Percentiles rank a stretch among this genome's conserved stretches.
Evolutionary conservation across 768 basidiomycete species (phyloP).

Genomic region (Candolleomyces eurysporus): DNA sequence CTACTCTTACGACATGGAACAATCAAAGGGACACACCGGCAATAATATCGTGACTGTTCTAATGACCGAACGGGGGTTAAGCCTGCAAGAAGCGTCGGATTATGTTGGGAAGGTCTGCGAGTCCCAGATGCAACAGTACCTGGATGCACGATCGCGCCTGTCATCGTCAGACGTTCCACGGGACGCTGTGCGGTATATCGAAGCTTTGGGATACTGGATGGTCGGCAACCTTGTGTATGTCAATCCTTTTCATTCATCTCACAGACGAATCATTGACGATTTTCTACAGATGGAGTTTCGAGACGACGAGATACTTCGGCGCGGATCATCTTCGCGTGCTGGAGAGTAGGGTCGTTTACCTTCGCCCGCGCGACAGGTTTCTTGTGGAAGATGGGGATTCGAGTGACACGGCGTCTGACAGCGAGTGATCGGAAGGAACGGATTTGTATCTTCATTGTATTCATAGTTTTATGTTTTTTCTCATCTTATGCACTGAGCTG

Average conservation of each 20-base stretch:
- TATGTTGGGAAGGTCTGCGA: conserved; percentile 51
- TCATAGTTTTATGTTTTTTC: conserved; percentile 3
- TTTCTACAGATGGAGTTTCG: conserved; percentile 59
- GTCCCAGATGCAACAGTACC: conserved; percentile 49
- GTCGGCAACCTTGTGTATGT: conserved; percentile 58
- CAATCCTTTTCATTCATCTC: not conserved
- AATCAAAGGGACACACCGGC: conserved; percentile 58
- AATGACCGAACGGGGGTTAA: conserved; percentile 52
- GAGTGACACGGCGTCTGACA: conserved; percentile 33
- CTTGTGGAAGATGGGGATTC: conserved; percentile 13
- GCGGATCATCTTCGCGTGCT: conserved; percentile 50
- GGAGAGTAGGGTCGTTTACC: conserved; percentile 42
- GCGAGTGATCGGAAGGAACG: conserved; percentile 25
- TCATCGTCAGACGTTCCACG: conserved; percentile 43
- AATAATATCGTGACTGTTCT: conserved; percentile 72
- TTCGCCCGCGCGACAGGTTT: conserved; percentile 35
- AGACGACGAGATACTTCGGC: conserved; percentile 69
- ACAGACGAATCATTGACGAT: not conserved
- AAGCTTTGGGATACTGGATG: conserved; percentile 58
- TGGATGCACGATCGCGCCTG: conserved; percentile 42
- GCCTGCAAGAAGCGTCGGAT: conserved; percentile 59
- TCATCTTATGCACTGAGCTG: not conserved
- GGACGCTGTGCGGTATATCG: conserved; percentile 51
- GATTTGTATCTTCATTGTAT: not conserved
- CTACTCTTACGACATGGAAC: conserved; percentile 75